A percentile compares a stretch with the other conserved stretches of the same genome.
Conservation (phyloP, 371 early-diverging fungal genomes). For the Capniomyces stellatus region DNA sequence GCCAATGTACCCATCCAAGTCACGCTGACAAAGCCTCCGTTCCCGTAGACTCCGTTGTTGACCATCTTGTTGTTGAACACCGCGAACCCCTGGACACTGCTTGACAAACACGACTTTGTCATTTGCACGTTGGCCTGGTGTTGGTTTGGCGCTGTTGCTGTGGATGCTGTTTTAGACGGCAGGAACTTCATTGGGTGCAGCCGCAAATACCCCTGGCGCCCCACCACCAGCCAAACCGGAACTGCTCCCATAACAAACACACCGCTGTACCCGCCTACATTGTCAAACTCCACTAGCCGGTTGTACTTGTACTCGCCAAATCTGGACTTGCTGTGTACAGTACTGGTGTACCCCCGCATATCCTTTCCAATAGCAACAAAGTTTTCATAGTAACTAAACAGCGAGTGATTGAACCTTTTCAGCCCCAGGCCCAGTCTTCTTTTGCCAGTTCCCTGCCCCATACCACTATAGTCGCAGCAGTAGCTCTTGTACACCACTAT, state of each 20-base stretch:
- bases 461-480: background rate
- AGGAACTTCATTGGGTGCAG: constrained; percentile 57
- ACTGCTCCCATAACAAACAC: constrained; percentile 69
- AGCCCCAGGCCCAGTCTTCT: constrained; percentile 7
- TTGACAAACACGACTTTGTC: background rate
- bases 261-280: constrained; percentile 61
- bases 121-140: background rate
- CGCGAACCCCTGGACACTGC: background rate
- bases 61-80: background rate
- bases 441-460: background rate
- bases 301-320: constrained; percentile 3
- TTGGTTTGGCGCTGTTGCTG: constrained; percentile 5
- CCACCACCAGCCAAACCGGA: constrained; percentile 57
- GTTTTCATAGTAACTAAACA: constrained; percentile 10
- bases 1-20: constrained; percentile 30
- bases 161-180: constrained; percentile 5
- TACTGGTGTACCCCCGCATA: background rate
- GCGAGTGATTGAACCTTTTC: constrained; percentile 12
- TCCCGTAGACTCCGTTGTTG: constrained; percentile 37
- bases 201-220: constrained; percentile 39
- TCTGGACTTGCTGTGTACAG: background rate
- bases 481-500: too few species aligned
- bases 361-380: background rate
- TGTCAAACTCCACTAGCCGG: constrained; percentile 37
- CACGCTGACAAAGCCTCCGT: constrained; percentile 51